Evolutionary conservation across 352 stramenopile genomes (phyloP).

Genomic region (Phytophthora ohioensis): DNA sequence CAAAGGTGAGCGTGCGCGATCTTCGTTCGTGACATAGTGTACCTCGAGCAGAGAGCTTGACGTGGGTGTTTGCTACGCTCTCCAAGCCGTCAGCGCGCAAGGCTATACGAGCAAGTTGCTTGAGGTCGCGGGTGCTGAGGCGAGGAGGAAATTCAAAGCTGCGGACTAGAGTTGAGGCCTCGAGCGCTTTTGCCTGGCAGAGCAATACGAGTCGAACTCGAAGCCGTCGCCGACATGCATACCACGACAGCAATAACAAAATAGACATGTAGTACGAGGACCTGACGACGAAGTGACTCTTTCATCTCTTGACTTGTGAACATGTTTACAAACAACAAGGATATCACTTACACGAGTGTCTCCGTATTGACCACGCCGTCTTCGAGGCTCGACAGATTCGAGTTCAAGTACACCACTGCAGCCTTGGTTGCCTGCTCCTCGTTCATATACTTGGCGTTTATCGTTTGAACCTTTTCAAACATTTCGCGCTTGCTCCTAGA

Average conservation of each 20-base stretch:
- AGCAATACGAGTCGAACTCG: slow-evolving; percentile 26
- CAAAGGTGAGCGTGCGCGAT: slow-evolving; percentile 32
- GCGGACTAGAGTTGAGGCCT: slow-evolving; percentile 21
- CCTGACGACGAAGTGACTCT: slow-evolving; percentile 25
- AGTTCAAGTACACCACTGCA: slow-evolving; percentile 76
- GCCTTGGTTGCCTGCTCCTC: slow-evolving; percentile 80
- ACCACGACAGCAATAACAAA: slow-evolving; percentile 45
- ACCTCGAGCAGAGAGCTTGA: slow-evolving; percentile 38
- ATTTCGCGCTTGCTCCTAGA: slow-evolving; percentile 58
- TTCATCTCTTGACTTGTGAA: slow-evolving; percentile 15
- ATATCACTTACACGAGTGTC: slow-evolving; percentile 46
- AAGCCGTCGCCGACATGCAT: slow-evolving; percentile 31
- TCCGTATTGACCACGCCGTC: slow-evolving; percentile 53
- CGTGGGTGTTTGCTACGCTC: slow-evolving; percentile 33
- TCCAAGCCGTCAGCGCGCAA: slow-evolving; percentile 16
- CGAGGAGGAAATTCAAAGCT: slow-evolving; percentile 36
- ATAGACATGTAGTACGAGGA: slow-evolving; percentile 46
- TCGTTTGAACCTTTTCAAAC: slow-evolving; percentile 63
- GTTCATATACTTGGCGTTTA: slow-evolving; percentile 73
- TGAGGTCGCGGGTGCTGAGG: slow-evolving; percentile 26
- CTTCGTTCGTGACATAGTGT: slow-evolving; percentile 30
- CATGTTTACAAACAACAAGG: background rate
- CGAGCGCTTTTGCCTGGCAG: slow-evolving; percentile 26
- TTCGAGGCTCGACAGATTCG: slow-evolving; percentile 52
- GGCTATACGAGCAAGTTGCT: slow-evolving; percentile 22